Percentiles rank a stretch among this genome's conserved stretches.
Evolutionary conservation across 2,329 filamentous ascomycete species (phyloP).

Genomic region (Colletotrichum sp.): DNA sequence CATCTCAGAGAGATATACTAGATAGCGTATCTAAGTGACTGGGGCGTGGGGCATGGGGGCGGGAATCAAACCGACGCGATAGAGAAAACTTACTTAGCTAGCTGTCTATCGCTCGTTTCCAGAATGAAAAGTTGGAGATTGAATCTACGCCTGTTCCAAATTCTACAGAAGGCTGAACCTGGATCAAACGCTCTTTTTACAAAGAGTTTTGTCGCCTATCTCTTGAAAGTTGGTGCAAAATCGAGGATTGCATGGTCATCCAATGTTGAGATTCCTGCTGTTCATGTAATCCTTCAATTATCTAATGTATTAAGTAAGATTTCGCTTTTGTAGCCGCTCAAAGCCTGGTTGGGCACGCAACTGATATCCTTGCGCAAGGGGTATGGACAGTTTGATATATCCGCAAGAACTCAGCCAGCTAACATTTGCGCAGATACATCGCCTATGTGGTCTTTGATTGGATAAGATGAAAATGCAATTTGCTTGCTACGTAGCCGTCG

Average conservation of each 20-base stretch:
- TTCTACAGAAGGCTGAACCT: background rate
- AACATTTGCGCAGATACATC: background rate
- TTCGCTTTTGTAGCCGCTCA: background rate
- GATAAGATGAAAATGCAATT: background rate
- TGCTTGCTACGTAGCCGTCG: background rate
- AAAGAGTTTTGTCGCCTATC: background rate
- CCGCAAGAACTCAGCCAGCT: background rate
- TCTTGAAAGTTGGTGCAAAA: accelerated
- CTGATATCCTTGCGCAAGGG: background rate
- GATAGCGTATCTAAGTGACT: background rate
- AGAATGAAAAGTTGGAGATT: background rate
- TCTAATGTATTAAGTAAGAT: background rate
- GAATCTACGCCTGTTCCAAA: background rate
- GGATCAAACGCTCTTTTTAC: background rate
- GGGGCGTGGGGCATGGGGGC: background rate
- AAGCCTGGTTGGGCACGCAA: background rate
- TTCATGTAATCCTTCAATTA: background rate
- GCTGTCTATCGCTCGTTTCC: background rate
- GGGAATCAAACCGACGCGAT: accelerated
- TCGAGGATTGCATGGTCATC: background rate
- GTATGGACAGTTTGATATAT: background rate
- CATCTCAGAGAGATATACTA: background rate
- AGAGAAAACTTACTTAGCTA: background rate
- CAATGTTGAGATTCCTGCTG: background rate
- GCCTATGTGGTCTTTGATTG: accelerated